Base-by-base conservation (phyloP, 1,139 yeast genomes). In the Nadsonia starkeyi-henricii region DNA sequence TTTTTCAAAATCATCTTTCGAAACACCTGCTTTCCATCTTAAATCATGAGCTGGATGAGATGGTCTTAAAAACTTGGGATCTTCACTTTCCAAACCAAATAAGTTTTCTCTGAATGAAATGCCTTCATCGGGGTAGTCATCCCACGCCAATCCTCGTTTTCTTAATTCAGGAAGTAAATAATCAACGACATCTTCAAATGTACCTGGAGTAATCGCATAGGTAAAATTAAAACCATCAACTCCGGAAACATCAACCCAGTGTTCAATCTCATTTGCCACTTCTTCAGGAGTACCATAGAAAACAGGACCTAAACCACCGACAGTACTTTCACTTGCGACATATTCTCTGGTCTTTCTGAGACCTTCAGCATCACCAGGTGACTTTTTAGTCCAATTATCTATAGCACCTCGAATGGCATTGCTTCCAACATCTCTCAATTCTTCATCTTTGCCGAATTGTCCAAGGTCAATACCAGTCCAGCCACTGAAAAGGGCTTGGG, bases 201-300 rank as follows among this genome's bases (percentile, higher is more conserved):
- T 58, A 36, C 65, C 68, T 1, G 70, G 70, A 30, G 58, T 51
- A 1, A 63, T 56, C 9, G 66, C 59, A 48, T 65, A 64, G 2
- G 65, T 57, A 33, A 68, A 57, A 48, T 68, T 68, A 56, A 67
- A 65, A 3, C 71, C 71, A 51, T 65, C 69, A 43, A 68, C 57
- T 39, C 61, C 68, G 4, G 67, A 58, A 13, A 53, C 53, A 12
- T 63, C 67, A 19, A 64, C 66, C 65, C 68, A 68, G 13, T 56
- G 54, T 47, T 66, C 67, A 41, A 68, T 58, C 41, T 57, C 50
- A 43, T 66, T 63, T 1, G 67, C 68, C 19, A 65, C 64, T 28
- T 61, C 59, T 20, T 53, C 49, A 0, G 67, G 57, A 1, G 68
- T n/a, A n/a, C n/a, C n/a, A n/a, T n/a, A n/a, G n/a, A n/a, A n/a